Conservation (phyloP, 177 flowering plant species). For the Vitis hybrid region DNA sequence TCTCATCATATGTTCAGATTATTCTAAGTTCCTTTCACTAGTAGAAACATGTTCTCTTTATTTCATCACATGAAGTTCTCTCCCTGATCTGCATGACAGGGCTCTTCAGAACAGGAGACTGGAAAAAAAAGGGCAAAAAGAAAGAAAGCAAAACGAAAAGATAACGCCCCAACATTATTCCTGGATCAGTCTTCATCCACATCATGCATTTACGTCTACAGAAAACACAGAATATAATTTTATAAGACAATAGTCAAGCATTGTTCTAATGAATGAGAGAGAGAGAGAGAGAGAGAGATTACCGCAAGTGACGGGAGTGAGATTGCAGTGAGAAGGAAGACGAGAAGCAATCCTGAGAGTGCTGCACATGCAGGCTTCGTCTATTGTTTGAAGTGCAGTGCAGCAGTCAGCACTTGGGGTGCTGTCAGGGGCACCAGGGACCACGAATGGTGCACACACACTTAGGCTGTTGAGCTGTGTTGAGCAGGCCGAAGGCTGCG, state of each 20-base stretch:
- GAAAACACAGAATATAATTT: neutral
- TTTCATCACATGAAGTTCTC: neutral
- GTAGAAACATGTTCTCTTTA: neutral
- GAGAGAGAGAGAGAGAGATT: neutral
- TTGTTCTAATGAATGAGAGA: neutral
- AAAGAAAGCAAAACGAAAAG: neutral
- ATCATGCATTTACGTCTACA: neutral
- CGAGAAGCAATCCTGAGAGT: conserved; percentile 51
- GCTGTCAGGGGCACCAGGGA: conserved; percentile 40
- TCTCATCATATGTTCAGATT: no score
- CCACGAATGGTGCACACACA: conserved; percentile 56
- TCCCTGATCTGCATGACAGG: neutral
- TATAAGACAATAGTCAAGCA: neutral
- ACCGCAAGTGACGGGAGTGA: conserved; percentile 50
- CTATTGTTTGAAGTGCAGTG: conserved; percentile 40
- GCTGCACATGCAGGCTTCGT: conserved; percentile 64
- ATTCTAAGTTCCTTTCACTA: no score
- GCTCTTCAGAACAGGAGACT: neutral
- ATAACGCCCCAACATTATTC: neutral
- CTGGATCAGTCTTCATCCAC: neutral
- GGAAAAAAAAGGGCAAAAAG: neutral
- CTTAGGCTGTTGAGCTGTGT: conserved; percentile 37
- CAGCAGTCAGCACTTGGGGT: conserved; percentile 56
- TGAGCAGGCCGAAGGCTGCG: conserved; percentile 30
- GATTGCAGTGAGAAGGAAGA: conserved; percentile 57